Percentiles rank a stretch among this genome's conserved stretches.
Conservation (phyloP, 1,284 basidiomycete genomes). For the Moesziomyces aphidis region DNA sequence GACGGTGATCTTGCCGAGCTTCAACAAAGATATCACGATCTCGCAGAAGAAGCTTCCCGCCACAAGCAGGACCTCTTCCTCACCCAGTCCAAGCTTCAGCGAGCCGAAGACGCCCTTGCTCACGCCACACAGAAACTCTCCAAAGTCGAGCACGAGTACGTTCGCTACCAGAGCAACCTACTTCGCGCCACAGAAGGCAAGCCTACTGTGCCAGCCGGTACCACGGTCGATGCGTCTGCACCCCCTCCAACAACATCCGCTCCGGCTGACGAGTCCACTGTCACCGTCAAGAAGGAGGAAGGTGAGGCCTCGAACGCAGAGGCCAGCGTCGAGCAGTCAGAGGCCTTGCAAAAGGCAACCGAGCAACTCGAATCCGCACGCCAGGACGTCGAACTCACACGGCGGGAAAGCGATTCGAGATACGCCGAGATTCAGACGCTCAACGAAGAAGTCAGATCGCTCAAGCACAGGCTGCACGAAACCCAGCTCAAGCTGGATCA, state of each 20-base stretch:
- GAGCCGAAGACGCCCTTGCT: slow-evolving; percentile 36
- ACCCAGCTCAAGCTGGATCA: slow-evolving; percentile 26
- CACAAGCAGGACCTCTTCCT: slow-evolving; percentile 51
- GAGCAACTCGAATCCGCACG: slow-evolving; percentile 35
- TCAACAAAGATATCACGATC: slow-evolving; percentile 40
- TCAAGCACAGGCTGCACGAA: slow-evolving; percentile 36
- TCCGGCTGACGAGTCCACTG: neutral
- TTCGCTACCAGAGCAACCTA: slow-evolving; percentile 49
- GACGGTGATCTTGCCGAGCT: slow-evolving; percentile 40
- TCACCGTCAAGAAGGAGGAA: slow-evolving; percentile 17
- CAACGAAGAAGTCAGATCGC: slow-evolving; percentile 38
- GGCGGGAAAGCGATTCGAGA: slow-evolving; percentile 41
- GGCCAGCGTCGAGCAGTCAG: slow-evolving; percentile 15
- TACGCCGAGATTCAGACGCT: slow-evolving; percentile 49
- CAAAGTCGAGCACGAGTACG: slow-evolving; percentile 45
- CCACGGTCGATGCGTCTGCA: slow-evolving; percentile 13
- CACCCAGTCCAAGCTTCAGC: slow-evolving; percentile 45
- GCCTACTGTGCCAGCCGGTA: slow-evolving; percentile 24
- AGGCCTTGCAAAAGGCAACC: slow-evolving; percentile 29
- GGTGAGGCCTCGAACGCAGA: slow-evolving; percentile 3
- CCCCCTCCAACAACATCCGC: slow-evolving; percentile 7
- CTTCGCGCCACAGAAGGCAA: slow-evolving; percentile 50
- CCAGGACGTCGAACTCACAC: slow-evolving; percentile 40
- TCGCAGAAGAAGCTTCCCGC: slow-evolving; percentile 41
- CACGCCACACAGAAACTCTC: slow-evolving; percentile 34